A percentile compares a stretch with the other conserved stretches of the same genome.
Evolutionary conservation across 2,329 filamentous ascomycete genomes (phyloP).

Genomic region (Bretziella fagacearum): DNA sequence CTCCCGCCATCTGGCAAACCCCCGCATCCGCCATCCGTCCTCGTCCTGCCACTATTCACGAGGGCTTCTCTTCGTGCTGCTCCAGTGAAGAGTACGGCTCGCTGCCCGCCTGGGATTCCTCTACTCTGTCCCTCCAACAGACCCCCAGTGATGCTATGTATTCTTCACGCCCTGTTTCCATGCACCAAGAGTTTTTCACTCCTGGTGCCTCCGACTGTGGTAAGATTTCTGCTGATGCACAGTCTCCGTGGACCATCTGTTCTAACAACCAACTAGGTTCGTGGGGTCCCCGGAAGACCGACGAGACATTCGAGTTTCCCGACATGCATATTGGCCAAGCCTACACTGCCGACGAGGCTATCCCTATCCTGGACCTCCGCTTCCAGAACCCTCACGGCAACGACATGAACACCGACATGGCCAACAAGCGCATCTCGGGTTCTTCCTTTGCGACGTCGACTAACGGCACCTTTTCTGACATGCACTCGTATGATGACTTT

Average conservation of each 20-base stretch:
- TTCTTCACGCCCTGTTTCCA: conserved; percentile 35
- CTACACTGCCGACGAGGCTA: conserved; percentile 44
- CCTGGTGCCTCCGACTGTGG: conserved; percentile 31
- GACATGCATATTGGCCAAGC: conserved; percentile 46
- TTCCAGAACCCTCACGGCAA: conserved; percentile 32
- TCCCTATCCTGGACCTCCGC: conserved; percentile 44
- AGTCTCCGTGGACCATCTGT: not conserved
- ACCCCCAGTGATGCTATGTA: conserved; percentile 32
- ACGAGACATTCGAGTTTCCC: conserved; percentile 38
- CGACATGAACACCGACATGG: conserved; percentile 27
- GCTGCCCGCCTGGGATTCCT: conserved; percentile 40
- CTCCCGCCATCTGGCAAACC: conserved; percentile 36
- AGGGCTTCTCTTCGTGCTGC: conserved; percentile 40
- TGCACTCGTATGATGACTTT: conserved; percentile 55
- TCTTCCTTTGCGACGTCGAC: conserved; percentile 61
- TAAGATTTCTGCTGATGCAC: conserved; percentile 22
- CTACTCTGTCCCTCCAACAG: conserved; percentile 33
- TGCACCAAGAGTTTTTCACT: conserved; percentile 39
- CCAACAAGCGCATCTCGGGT: conserved; percentile 44
- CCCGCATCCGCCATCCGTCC: conserved; percentile 35
- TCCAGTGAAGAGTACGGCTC: conserved; percentile 35
- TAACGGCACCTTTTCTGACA: conserved; percentile 45
- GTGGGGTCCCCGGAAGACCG: conserved; percentile 24
- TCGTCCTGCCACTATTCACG: conserved; percentile 42
- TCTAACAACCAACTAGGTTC: conserved; percentile 7